Evolutionary conservation across 1,139 yeast genomes (phyloP).

Genomic region (Nadsonia commutata): DNA sequence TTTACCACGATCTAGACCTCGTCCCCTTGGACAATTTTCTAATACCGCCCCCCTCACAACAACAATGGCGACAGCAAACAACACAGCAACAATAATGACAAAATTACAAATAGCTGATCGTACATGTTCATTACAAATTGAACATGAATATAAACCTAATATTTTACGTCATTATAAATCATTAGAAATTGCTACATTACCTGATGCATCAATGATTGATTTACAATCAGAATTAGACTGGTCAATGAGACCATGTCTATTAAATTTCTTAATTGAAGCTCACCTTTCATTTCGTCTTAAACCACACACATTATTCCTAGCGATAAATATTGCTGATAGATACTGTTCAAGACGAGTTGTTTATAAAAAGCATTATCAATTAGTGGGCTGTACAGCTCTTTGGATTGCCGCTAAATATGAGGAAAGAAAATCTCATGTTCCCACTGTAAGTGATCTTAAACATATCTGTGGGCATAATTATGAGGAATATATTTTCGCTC

Average conservation of each 20-base stretch:
- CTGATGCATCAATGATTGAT: slow-evolving; percentile 51
- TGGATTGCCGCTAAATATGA: slow-evolving; percentile 94
- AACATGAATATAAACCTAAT: slow-evolving; percentile 24
- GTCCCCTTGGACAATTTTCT: too few species aligned
- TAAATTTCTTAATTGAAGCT: slow-evolving; percentile 71
- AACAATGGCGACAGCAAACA: too few species aligned
- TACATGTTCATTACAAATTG: slow-evolving; percentile 1
- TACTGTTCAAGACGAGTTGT: slow-evolving; percentile 85
- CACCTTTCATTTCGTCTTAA: slow-evolving; percentile 65
- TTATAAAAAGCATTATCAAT: slow-evolving; percentile 81
- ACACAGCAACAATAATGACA: too few species aligned
- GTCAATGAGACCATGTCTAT: slow-evolving; percentile 80
- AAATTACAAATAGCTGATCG: too few species aligned
- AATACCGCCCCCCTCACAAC: too few species aligned
- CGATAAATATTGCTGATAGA: slow-evolving; percentile 73
- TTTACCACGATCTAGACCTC: too few species aligned
- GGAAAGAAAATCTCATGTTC: slow-evolving; percentile 73
- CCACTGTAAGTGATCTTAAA: slow-evolving; percentile 63
- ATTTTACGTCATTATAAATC: slow-evolving; percentile 22
- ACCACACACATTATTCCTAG: slow-evolving; percentile 65
- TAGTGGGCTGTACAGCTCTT: slow-evolving; percentile 83
- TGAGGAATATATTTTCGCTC: slow-evolving; percentile 80
- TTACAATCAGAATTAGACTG: slow-evolving; percentile 86
- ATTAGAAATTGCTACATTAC: slow-evolving; percentile 19
- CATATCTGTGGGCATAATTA: slow-evolving; percentile 74